Percentiles rank a stretch among this genome's conserved stretches.
Conservation (phyloP, 2,329 filamentous ascomycete species). For the Calonectria pseudoreteaudii region DNA sequence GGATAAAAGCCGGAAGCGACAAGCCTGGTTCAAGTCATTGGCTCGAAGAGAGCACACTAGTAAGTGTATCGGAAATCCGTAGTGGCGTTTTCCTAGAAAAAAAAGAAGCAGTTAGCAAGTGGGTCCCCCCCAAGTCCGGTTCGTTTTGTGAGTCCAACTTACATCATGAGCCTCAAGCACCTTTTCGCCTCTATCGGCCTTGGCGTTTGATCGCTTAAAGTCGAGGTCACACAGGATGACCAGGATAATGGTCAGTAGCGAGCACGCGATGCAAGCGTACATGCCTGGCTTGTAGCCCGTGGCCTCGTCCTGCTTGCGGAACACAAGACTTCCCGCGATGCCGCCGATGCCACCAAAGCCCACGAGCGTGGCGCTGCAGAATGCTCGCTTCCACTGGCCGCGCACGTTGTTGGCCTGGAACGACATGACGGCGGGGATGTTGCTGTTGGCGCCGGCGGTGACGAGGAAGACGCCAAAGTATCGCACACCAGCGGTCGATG, state of each 20-base stretch:
- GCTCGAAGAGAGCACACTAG: slow-evolving; percentile 27
- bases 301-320: slow-evolving; percentile 66
- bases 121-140: no score
- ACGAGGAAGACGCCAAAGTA: slow-evolving; percentile 83
- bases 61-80: slow-evolving; percentile 51
- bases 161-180: slow-evolving; percentile 63
- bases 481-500: slow-evolving; percentile 64
- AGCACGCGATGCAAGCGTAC: slow-evolving; percentile 66
- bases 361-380: slow-evolving; percentile 81
- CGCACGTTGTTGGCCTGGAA: slow-evolving; percentile 92
- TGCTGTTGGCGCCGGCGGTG: slow-evolving; percentile 82
- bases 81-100: slow-evolving; percentile 40
- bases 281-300: slow-evolving; percentile 67
- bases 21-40: not conserved
- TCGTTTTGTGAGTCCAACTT: slow-evolving; percentile 42
- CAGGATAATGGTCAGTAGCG: slow-evolving; percentile 58
- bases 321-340: slow-evolving; percentile 80
- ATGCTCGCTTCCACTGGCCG: slow-evolving; percentile 89
- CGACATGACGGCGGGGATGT: slow-evolving; percentile 79
- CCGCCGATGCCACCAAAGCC: slow-evolving; percentile 83
- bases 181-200: slow-evolving; percentile 66
- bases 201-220: slow-evolving; percentile 58
- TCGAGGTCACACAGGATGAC: slow-evolving; percentile 55
- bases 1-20: not conserved
- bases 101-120: slow-evolving; percentile 21